Base-by-base conservation (phyloP, 768 basidiomycete species). In the Auricularia sp. region DNA sequence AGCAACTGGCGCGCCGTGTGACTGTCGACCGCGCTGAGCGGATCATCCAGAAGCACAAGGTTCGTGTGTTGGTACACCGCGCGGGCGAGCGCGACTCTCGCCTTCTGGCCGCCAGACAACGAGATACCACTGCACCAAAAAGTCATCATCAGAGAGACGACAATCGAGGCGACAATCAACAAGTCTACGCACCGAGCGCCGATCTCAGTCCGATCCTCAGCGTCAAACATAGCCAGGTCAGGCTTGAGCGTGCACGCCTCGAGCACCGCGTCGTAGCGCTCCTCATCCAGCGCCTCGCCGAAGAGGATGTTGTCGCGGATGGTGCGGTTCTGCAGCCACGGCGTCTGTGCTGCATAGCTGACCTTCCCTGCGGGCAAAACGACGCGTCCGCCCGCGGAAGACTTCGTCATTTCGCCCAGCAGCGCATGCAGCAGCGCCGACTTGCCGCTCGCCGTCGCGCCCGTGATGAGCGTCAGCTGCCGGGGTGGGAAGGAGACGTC, bases 371-470 rank as follows among this genome's bases (percentile, higher is more conserved):
- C 18, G 16, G 47, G 47, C 6, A 51, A 18, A 8, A 51, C 47
- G 16, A 51, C 79, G 14, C 77, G 74, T 0, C 83, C 83, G 12
- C 80, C 62, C 12, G 71, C 79, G 68, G 64, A 70, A 7, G 81
- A 69, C 10, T 81, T 72, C 0, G 87, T 86, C 82, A 91, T 80
- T 71, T 90, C 89, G 21, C 88, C 88, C 1, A 89, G 79, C 11
- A 87, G 74, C 3, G 87, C 86, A 10, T 66, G 71, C 11, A 75
- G 67, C 4, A 75, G 39, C 29, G 58, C 10, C 14, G 56, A 66
- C 35, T 67, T 63, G 8, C 76, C 77, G 10, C 68, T 65, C 18
- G 76, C 76, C 6, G 75, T 77, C 0, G 76, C 71, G 2, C 69
- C 69, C 12, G 74, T 72, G 33, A 80, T 71, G 34, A 79, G 68